phyloP scores from a whole-genome alignment of 805 yeast species.

The Lipomyces yamadae region DNA sequence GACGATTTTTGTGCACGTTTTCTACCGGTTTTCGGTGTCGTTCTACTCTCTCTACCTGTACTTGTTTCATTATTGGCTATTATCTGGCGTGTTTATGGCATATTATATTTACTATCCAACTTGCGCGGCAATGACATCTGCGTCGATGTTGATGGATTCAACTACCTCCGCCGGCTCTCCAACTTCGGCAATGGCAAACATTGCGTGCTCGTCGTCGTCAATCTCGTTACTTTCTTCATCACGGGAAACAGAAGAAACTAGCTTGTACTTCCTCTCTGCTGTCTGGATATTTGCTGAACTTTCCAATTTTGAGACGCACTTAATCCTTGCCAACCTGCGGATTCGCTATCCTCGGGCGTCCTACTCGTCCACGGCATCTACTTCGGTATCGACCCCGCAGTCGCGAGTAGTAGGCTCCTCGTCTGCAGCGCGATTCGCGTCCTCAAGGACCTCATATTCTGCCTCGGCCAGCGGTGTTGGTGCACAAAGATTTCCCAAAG shows the following conservation, averaged over 20 bases:
- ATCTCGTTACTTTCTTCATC: slow-evolving; percentile 19
- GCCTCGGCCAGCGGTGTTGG: slow-evolving; percentile 27
- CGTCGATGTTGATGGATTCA: slow-evolving; percentile 1
- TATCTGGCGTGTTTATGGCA: slow-evolving; percentile 70
- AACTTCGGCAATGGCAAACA: background rate
- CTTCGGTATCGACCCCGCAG: background rate
- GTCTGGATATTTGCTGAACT: slow-evolving; percentile 65
- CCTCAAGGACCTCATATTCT: slow-evolving; percentile 17
- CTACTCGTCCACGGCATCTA: background rate
- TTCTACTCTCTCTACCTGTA: slow-evolving; percentile 82
- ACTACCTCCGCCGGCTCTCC: background rate
- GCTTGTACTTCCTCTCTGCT: slow-evolving; percentile 35
- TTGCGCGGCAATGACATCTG: background rate
- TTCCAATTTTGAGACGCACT: slow-evolving; percentile 75
- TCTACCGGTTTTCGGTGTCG: slow-evolving; percentile 91
- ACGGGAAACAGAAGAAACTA: slow-evolving; percentile 28
- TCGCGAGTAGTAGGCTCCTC: background rate
- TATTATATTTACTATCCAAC: slow-evolving; percentile 55
- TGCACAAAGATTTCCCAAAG: slow-evolving; percentile 73
- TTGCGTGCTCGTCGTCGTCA: slow-evolving; percentile 20
- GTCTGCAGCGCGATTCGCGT: slow-evolving; percentile 16
- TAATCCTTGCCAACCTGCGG: slow-evolving; percentile 62
- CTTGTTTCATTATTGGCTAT: slow-evolving; percentile 88
- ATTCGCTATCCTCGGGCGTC: slow-evolving; percentile 52
- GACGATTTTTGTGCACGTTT: slow-evolving; percentile 79